Base-by-base conservation (phyloP, 768 basidiomycete species). In the Boletus pseudopeckii region DNA sequence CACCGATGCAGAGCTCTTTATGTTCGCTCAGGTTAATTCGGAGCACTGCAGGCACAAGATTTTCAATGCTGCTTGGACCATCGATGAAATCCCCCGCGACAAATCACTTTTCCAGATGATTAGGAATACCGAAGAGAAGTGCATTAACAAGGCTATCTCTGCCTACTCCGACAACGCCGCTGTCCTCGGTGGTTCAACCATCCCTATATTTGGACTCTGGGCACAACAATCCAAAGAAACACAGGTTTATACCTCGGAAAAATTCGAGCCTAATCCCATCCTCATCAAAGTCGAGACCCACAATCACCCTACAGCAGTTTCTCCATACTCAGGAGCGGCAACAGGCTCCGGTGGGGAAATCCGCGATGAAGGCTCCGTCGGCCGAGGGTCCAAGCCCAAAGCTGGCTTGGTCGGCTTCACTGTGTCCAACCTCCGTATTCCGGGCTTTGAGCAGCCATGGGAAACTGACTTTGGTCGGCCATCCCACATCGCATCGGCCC, bases 21-120 rank as follows among this genome's bases (percentile, higher is more conserved):
- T 98, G 97, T 99, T 98, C 71, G 96, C 97, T 4, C 97, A 99
- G 67, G 96, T 99, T 69, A 99, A 99, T 74, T 98, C 95, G n/a
- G 97, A 99, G 71, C 97, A 98, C 67, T 99, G 97, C 71, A 81
- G 97, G 33, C 97, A 99, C 79, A 99, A 99, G 74, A 98, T 98
- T 61, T 99, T 98, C 79, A 99, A 99, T 67, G 95, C 97, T 0
- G 80, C 89, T 15, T 99, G 97, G 97, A 90, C 84, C 11, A 82
- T 99, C 59, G 89, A 98, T 63, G 87, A 79, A 2, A 63, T 76
- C 38, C 63, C 76, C 11, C 76, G 83, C 62, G 80, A 88, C 53
- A 74, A 75, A 42, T 90, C 92, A 5, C 82, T 98, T 20, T 99
- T 99, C 74, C 83, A 88, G 60, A 98, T 99, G 95, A 98, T 99